phyloP scores from a whole-genome alignment of 495 filamentous ascomycete genomes.

The Podospora australis region DNA sequence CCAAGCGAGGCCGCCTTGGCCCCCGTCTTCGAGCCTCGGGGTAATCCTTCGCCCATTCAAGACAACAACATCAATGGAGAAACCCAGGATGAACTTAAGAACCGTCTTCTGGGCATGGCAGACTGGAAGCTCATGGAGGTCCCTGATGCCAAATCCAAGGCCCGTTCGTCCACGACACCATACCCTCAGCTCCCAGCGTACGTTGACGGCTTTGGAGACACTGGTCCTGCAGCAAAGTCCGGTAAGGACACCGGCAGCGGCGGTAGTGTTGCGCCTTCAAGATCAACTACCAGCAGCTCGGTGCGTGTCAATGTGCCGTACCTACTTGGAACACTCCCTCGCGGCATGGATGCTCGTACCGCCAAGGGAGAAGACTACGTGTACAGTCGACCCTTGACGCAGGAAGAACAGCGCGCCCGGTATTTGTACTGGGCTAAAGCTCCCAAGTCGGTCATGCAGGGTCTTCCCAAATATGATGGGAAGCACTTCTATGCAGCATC shows the following conservation, averaged over 20 bases:
- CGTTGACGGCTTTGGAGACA: not conserved
- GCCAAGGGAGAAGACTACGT: conserved; percentile 34
- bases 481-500: conserved; percentile 52
- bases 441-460: conserved; percentile 31
- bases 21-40: conserved; percentile 26
- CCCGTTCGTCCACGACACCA: not conserved
- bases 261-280: not conserved
- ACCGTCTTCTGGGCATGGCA: too few species aligned
- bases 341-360: conserved; percentile 27
- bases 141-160: conserved; percentile 5
- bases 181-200: not conserved
- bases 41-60: too few species aligned
- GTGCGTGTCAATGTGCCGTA: conserved; percentile 30
- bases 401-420: conserved; percentile 43
- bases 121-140: conserved; percentile 4
- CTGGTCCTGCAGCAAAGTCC: not conserved
- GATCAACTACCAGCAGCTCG: conserved; percentile 4
- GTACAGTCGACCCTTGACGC: conserved; percentile 42
- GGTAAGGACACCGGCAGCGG: not conserved
- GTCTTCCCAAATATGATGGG: conserved; percentile 51
- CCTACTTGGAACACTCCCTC: conserved; percentile 37
- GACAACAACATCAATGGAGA: too few species aligned
- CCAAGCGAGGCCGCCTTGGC: conserved; percentile 23
- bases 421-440: conserved; percentile 46
- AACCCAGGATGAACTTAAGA: too few species aligned